Conservation (phyloP, 495 filamentous ascomycete genomes). For the Pseudotulostoma volvatum region DNA sequence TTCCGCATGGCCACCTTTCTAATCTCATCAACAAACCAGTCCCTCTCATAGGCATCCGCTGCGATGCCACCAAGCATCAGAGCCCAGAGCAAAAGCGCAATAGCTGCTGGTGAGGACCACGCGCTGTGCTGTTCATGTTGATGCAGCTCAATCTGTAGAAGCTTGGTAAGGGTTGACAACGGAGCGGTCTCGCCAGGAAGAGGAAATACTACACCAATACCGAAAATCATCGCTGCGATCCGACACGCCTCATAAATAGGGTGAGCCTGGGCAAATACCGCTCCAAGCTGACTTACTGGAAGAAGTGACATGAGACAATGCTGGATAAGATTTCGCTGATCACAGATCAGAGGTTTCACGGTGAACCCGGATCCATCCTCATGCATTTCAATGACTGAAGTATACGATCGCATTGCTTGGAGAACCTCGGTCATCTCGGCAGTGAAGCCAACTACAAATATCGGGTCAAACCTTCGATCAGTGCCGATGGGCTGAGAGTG, state of each 20-base stretch:
- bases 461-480: conserved; percentile 15
- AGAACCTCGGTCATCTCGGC: conserved; percentile 16
- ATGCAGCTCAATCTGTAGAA: conserved; percentile 7
- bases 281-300: conserved; percentile 11
- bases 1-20: conserved; percentile 5
- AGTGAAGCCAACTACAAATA: conserved; percentile 18
- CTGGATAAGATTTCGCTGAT: conserved; percentile 24
- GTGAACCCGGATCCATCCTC: conserved; percentile 6
- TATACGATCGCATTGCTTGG: conserved; percentile 17
- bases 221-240: conserved; percentile 18
- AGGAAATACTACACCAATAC: conserved; percentile 24
- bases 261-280: conserved; percentile 8
- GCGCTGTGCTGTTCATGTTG: not conserved
- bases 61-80: conserved; percentile 24
- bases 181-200: conserved; percentile 22
- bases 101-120: no score
- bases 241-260: conserved; percentile 22
- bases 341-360: conserved; percentile 12
- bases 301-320: conserved; percentile 16
- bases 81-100: conserved; percentile 13
- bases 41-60: conserved; percentile 12
- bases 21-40: conserved; percentile 18
- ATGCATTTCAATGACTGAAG: conserved; percentile 12
- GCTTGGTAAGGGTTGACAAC: conserved; percentile 11
- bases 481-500: no score